Base-by-base conservation (phyloP, 2,329 filamentous ascomycete genomes). In the Monascus ruber region DNA sequence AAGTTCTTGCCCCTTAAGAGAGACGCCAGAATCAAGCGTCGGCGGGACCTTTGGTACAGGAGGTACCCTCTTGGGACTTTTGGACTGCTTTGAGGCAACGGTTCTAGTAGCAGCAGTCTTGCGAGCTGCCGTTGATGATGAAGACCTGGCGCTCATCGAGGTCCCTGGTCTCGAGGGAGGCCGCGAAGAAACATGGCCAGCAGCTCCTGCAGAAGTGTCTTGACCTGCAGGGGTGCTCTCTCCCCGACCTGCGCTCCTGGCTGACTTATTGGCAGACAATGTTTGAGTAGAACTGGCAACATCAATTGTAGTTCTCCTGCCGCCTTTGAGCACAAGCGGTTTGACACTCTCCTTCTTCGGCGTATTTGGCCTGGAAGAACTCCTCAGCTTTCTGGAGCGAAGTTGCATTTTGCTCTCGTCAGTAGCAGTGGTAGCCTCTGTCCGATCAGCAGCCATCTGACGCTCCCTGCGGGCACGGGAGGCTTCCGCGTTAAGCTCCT, bases 401-500 rank as follows among this genome's bases (percentile, higher is more conserved):
- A 91, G 67, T 45, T 85, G 79, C 74, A 82, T 83, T 42, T 82
- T 73, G n/a, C 71, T 73, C 32, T 69, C 68, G 8, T 76, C 70
- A 31, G 51, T 50, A 26, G 66, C 54, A 8, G 60, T 56, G 6
- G 63, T 47, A 9, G 63, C 55, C n/a, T 6, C 28, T 10, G 28
- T 6, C 2, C 60, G 52, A 10, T 60, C 69, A 26, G 72, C 63
- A 6, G 68, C 59, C 9, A 74, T 73, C 52, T 82, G 77, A 5
- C 77, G 74, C 47, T 89, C 85, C 51, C 74, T 69, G 51, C 81
- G 66, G 45, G 71, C 64, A 49, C 79, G 64, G 39, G 74, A 76
- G 24, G 78, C 77, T 54, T 84, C 79, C 0, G 75, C 75, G 42
- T 82, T 81, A 5, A 96, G 71, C 34, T 95, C 87, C 49, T 93